Conservation (phyloP, 139 green algal species). For the Coccomyxa sp. region DNA sequence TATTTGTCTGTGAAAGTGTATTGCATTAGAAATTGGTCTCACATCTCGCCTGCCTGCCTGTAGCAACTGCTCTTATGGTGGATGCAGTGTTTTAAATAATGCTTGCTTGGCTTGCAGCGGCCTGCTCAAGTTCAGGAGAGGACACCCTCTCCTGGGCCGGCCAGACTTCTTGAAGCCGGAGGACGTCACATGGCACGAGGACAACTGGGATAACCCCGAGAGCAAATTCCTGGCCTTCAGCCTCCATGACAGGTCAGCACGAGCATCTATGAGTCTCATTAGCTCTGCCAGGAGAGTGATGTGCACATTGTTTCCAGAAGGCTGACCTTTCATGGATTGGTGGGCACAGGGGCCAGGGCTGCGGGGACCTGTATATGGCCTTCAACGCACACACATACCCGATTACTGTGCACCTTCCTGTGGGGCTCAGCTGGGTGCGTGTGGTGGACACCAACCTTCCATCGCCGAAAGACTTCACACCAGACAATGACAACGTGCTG, state of each 20-base stretch:
- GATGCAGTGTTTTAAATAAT: neutral
- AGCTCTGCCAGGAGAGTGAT: neutral
- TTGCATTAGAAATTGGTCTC: neutral
- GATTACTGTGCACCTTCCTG: constrained; percentile 53
- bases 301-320: neutral
- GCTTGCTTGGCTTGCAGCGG: constrained; percentile 19
- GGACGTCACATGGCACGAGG: constrained; percentile 97
- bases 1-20: neutral
- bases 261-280: neutral
- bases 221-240: constrained; percentile 93
- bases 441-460: constrained; percentile 95
- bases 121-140: constrained; percentile 76
- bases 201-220: constrained; percentile 89
- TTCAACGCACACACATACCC: constrained; percentile 92
- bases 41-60: neutral
- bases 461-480: constrained; percentile 79
- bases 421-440: constrained; percentile 72
- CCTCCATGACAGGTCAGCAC: constrained; percentile 62
- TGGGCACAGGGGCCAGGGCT: constrained; percentile 26
- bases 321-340: neutral
- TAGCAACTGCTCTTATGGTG: neutral
- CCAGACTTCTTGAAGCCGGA: constrained; percentile 62
- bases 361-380: constrained; percentile 80
- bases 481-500: constrained; percentile 74
- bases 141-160: constrained; percentile 77